Evolutionary conservation across 2,329 filamentous ascomycete species (phyloP), one percentile per base, ranked within the genome.

Genomic region (Stagonosporopsis cucurbitacearum): DNA sequence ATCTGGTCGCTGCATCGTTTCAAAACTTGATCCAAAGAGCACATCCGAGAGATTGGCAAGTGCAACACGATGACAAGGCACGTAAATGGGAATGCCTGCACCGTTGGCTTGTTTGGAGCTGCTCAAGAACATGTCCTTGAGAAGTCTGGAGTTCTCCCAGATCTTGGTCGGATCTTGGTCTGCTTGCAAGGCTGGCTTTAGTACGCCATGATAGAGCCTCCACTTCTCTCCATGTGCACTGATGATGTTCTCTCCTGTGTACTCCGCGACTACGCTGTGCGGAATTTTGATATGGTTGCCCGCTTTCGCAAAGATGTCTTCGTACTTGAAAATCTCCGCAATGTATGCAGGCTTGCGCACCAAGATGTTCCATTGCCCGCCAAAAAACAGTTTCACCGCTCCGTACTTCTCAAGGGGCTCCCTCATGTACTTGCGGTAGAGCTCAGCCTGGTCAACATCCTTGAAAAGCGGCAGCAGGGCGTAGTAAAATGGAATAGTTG

Each of bases 331-430:
- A 6, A 75, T 66, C 40, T 81, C 76, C 3, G 74, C 72, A 3
- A 83, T 58, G 53, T 78, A 80, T 0, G 73, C 62, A 1, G 81
- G 80, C 4, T 74, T 75, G 42, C 77, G 77, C 0, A 82, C 76
- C 11, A 83, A 67, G 3, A 83, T 69, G 42, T 80, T 81, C 81
- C 81, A 83, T 36, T 74, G 75, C 0, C 78, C 79, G 1, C 76
- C 80, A 30, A 81, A 81, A 69, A 80, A 82, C 25, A 82, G 68
- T 52, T 80, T 77, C 17, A 82, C 80, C 1, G 80, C 80, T 4
- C 81, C 77, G 41, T 77, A 72, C n/a, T 66, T 67, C 9, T 67
- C 66, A 6, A 79, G 64, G 2, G 77, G 77, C 48, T 68, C 61
- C 33, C 77, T 70, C 39, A 80, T 71, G 60, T 79, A 78, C 46